phyloP scores from a whole-genome alignment of 192 early-diverging fungal genomes.

The Radiomyces spectabilis region DNA sequence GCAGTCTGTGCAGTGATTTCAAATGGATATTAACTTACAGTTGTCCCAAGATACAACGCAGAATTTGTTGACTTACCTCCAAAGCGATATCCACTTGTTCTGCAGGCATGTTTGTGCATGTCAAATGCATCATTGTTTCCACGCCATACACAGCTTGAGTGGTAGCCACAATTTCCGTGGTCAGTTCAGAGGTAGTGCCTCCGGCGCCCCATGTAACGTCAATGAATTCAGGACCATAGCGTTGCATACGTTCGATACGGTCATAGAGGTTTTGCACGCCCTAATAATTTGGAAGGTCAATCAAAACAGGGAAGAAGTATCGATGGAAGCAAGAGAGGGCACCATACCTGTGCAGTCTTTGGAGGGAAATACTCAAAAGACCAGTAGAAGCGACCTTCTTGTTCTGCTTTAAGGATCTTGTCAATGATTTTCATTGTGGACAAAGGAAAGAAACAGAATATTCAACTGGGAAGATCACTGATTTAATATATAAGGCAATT shows the following conservation, averaged over 20 bases:
- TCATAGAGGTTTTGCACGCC: constrained; percentile 96
- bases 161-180: constrained; percentile 81
- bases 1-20: constrained; percentile 64
- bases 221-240: constrained; percentile 79
- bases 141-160: constrained; percentile 91
- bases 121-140: constrained; percentile 97
- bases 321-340: neutral
- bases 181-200: constrained; percentile 80
- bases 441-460: neutral
- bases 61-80: constrained; percentile 32
- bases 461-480: neutral
- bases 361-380: constrained; percentile 99
- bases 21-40: no score
- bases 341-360: constrained; percentile 70
- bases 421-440: constrained; percentile 64
- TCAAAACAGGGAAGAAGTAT: neutral
- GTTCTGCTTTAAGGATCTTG: constrained; percentile 59
- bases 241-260: constrained; percentile 95
- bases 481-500: no score
- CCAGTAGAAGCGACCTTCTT: constrained; percentile 65
- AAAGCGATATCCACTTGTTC: constrained; percentile 84
- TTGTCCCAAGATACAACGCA: neutral
- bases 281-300: constrained; percentile 6
- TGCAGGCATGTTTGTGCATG: constrained; percentile 94
- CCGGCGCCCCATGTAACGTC: constrained; percentile 92